These are phyloP conservation scores for Geotrichum australiense DNA, from an alignment of 1,139 yeast species.

Conservation along the genomic window DNA sequence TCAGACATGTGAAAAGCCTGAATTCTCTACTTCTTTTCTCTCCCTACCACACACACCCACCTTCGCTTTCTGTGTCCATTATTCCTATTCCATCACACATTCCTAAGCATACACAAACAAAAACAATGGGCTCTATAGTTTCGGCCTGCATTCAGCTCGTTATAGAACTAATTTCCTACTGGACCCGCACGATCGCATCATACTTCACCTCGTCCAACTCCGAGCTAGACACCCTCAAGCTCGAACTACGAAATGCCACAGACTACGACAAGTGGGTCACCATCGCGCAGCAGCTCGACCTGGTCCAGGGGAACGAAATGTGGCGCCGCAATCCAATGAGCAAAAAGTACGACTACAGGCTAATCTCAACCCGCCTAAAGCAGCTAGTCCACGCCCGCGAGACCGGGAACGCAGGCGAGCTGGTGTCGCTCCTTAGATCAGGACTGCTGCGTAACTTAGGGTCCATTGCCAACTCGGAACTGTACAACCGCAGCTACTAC, in stretches of 20 bases:
- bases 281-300: conserved; percentile 33
- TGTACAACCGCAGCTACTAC: conserved; percentile 73
- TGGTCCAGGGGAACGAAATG: conserved; percentile 33
- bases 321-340: conserved; percentile 75
- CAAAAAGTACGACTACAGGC: conserved; percentile 72
- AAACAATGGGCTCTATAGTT: too few species aligned
- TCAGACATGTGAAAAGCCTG: too few species aligned
- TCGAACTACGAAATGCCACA: conserved; percentile 24
- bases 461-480: conserved; percentile 71
- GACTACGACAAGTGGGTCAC: conserved; percentile 33
- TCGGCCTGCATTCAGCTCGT: too few species aligned
- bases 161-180: too few species aligned
- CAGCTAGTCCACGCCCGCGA: conserved; percentile 56
- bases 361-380: conserved; percentile 68
- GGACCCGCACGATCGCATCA: too few species aligned
- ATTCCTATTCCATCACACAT: too few species aligned
- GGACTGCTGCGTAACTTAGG: conserved; percentile 88
- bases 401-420: conserved; percentile 47
- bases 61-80: too few species aligned
- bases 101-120: too few species aligned
- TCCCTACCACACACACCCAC: too few species aligned
- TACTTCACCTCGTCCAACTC: background rate
- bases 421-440: conserved; percentile 69
- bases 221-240: conserved; percentile 15
- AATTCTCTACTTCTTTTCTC: too few species aligned